Conservation (phyloP, 495 filamentous ascomycete genomes). For the Lophiotrema nucula region DNA sequence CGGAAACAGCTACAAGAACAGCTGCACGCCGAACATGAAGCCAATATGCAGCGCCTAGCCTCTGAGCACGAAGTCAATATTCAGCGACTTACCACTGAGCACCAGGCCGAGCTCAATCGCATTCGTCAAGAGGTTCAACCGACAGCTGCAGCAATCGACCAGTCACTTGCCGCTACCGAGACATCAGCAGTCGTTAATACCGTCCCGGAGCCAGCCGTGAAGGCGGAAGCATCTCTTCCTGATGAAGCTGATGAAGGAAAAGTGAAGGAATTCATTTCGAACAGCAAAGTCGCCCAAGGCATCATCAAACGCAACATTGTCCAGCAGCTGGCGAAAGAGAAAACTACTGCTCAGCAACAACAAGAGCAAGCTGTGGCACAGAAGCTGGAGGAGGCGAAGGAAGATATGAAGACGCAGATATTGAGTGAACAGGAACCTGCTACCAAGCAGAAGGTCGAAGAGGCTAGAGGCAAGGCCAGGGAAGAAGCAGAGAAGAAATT, state of each 20-base stretch:
- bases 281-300: conserved; percentile 36
- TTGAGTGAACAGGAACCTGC: conserved; percentile 48
- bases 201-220: no score
- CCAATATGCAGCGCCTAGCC: no score
- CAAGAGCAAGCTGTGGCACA: conserved; percentile 32
- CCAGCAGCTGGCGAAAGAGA: conserved; percentile 1
- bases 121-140: conserved; percentile 5
- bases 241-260: conserved; percentile 56
- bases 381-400: conserved; percentile 43
- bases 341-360: conserved; percentile 43
- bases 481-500: conserved; percentile 58
- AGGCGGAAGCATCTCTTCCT: conserved; percentile 4
- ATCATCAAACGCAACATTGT: conserved; percentile 68
- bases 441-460: conserved; percentile 38
- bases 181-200: conserved; percentile 1
- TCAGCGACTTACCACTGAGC: conserved; percentile 13
- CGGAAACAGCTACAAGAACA: no score
- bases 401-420: conserved; percentile 32
- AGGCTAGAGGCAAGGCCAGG: conserved; percentile 46
- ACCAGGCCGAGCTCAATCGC: conserved; percentile 15
- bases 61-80: conserved; percentile 15
- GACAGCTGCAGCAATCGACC: background rate
- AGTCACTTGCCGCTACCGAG: background rate
- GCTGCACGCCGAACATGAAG: no score
- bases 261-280: conserved; percentile 59